A percentile compares a stretch with the other conserved stretches of the same genome.
phyloP scores from a whole-genome alignment of 306 rosid genomes.

The Ammopiptanthus mongolicus region DNA sequence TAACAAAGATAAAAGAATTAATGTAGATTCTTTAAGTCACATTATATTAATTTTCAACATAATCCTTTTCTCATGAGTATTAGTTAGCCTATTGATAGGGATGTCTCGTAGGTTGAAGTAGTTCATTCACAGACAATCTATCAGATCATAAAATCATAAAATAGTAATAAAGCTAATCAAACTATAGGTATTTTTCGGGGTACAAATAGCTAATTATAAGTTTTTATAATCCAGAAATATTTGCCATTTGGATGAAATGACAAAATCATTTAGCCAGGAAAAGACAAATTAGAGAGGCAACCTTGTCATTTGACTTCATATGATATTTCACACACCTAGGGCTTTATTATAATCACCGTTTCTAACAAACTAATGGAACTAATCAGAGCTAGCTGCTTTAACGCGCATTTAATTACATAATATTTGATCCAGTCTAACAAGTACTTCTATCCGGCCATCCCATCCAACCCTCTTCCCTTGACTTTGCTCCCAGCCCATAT shows the following conservation, averaged over 20 bases:
- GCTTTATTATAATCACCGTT: background rate
- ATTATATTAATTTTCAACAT: background rate
- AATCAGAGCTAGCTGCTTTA: background rate
- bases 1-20: background rate
- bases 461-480: conserved; percentile 8
- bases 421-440: background rate
- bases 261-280: background rate
- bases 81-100: background rate
- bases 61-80: too few species aligned
- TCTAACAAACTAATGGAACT: background rate
- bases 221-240: background rate
- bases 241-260: background rate
- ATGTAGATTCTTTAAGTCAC: background rate
- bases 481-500: conserved; percentile 12
- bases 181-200: background rate
- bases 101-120: background rate
- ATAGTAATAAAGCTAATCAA: background rate
- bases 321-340: background rate
- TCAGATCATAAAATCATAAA: background rate
- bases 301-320: background rate
- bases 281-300: background rate
- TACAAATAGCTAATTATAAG: background rate
- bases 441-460: background rate
- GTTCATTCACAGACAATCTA: background rate
- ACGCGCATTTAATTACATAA: background rate